These are phyloP conservation scores for Fusarium sp. DNA, from an alignment of 2,329 filamentous ascomycete genomes.

Conservation along the genomic window DNA sequence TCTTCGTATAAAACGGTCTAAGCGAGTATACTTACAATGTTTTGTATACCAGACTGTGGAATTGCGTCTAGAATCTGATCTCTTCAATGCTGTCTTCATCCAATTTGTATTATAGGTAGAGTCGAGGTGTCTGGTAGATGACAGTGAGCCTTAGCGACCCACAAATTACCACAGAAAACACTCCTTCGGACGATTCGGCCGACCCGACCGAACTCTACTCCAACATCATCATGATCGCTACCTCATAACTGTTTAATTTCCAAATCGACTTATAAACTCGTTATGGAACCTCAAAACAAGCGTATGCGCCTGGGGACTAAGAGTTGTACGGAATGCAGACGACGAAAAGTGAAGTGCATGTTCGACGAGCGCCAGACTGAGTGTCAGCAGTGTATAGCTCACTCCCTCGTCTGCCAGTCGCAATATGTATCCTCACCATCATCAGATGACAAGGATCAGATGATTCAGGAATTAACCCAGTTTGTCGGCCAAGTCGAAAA, in stretches of 20 bases:
- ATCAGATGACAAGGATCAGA: constrained; percentile 1
- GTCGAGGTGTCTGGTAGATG: constrained; percentile 10
- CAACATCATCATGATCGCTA: not conserved
- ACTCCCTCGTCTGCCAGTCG: constrained; percentile 61
- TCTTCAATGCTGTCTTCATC: too few species aligned
- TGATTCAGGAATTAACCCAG: constrained; percentile 3
- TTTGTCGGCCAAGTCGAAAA: constrained; percentile 17
- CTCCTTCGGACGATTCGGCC: not conserved
- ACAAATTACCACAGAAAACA: constrained; percentile 1
- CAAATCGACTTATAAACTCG: not conserved
- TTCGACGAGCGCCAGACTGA: constrained; percentile 54
- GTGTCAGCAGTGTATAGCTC: constrained; percentile 62
- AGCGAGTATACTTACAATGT: too few species aligned
- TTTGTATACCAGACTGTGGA: too few species aligned
- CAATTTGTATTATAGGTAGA: not conserved
- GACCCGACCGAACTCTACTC: constrained; percentile 13
- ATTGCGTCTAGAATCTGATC: too few species aligned
- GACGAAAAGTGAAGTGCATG: constrained; percentile 65
- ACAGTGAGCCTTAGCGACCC: not conserved
- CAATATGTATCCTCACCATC: constrained; percentile 52
- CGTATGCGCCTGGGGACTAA: constrained; percentile 53
- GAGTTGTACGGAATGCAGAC: constrained; percentile 60
- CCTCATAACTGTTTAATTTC: not conserved
- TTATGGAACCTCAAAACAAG: constrained; percentile 32
- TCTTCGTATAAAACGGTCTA: too few species aligned